These are phyloP conservation scores for Xerocomus spinulosus DNA, from an alignment of 768 basidiomycete species.

Conservation along the genomic window DNA sequence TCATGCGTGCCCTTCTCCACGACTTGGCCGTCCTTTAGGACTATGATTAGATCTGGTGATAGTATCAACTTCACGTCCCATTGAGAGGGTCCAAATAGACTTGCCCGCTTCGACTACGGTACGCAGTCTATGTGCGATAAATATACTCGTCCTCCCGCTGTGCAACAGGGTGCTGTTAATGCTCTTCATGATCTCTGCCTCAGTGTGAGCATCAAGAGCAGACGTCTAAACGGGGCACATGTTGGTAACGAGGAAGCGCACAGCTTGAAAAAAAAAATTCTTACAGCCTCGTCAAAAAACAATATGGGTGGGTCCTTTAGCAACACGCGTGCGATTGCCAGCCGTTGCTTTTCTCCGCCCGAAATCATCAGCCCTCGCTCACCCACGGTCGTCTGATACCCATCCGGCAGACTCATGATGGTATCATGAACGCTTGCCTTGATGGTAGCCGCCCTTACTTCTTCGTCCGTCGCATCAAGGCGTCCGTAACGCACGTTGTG, in stretches of 20 bases:
- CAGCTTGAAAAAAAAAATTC: slow-evolving; percentile 26
- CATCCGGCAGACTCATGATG: slow-evolving; percentile 75
- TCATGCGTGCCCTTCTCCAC: slow-evolving; percentile 94
- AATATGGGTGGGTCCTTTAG: slow-evolving; percentile 93
- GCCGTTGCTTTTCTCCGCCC: slow-evolving; percentile 95
- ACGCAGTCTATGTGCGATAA: slow-evolving; percentile 90
- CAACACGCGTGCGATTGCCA: slow-evolving; percentile 90
- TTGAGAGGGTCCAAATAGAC: too few relatives aligned
- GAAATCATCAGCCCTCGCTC: slow-evolving; percentile 98
- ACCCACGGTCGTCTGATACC: slow-evolving; percentile 88
- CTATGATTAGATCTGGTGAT: slow-evolving; percentile 84
- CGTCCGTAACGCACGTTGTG: slow-evolving; percentile 95
- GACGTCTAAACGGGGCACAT: slow-evolving; percentile 60
- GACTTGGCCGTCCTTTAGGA: slow-evolving; percentile 85
- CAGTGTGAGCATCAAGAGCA: slow-evolving; percentile 91
- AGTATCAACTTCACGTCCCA: too few relatives aligned
- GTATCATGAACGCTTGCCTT: slow-evolving; percentile 87
- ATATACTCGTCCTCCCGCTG: slow-evolving; percentile 86
- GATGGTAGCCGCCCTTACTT: slow-evolving; percentile 77
- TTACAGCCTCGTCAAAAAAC: slow-evolving; percentile 97
- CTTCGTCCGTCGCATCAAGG: slow-evolving; percentile 81
- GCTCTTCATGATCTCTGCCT: slow-evolving; percentile 91
- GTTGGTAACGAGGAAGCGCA: slow-evolving; percentile 3
- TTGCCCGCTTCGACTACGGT: slow-evolving; percentile 87
- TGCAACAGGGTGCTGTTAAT: slow-evolving; percentile 76